Conservation (phyloP, 2,329 filamentous ascomycete genomes). For the Amauroascus verrucosus region DNA sequence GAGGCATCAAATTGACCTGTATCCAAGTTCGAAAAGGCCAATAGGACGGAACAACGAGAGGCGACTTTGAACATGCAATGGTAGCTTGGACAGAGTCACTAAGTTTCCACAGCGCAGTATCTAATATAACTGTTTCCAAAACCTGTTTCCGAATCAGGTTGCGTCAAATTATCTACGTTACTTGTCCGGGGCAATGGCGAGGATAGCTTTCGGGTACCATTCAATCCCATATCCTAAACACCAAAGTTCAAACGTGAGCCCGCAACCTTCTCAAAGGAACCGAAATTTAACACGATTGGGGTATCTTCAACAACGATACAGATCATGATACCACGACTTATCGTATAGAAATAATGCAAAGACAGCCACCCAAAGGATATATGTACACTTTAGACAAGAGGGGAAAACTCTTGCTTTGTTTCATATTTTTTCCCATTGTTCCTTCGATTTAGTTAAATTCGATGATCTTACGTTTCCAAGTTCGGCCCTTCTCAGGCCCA, state of each 20-base stretch:
- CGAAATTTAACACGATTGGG: neutral
- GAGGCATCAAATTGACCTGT: no score
- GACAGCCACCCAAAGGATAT: neutral
- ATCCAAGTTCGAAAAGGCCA: no score
- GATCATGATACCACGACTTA: neutral
- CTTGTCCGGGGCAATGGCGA: no score
- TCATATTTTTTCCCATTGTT: neutral
- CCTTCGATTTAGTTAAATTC: conserved; percentile 25
- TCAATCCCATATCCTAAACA: no score
- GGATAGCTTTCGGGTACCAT: no score
- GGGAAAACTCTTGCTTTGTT: neutral
- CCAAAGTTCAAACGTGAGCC: neutral
- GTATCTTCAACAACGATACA: neutral
- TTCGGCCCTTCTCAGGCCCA: conserved; percentile 25
- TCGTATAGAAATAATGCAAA: neutral
- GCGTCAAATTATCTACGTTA: no score
- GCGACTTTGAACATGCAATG: no score
- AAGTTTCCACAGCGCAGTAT: no score
- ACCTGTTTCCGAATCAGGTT: no score
- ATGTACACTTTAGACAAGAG: neutral
- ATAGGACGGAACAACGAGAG: no score
- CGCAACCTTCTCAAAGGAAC: neutral
- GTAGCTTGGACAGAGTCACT: no score
- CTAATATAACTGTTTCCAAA: no score
- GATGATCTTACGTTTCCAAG: conserved; percentile 28